phyloP scores from a whole-genome alignment of 164 flowering plant species.

The Sedum album region DNA sequence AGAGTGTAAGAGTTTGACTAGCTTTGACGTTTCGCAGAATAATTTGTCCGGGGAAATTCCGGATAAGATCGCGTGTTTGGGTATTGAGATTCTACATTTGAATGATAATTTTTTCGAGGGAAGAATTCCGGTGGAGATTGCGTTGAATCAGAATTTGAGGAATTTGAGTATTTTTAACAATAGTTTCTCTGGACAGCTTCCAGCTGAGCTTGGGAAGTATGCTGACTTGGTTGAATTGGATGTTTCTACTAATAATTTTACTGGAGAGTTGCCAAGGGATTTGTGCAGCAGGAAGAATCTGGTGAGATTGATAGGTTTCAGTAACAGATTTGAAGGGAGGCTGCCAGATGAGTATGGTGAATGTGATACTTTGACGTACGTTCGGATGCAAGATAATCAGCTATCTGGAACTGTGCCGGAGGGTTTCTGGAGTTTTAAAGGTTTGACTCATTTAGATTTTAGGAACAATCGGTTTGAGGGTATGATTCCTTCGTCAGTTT shows the following conservation, averaged over 20 bases:
- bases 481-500: constrained; percentile 28
- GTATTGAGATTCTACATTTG: constrained; percentile 35
- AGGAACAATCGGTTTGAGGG: constrained; percentile 45
- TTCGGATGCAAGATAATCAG: constrained; percentile 38
- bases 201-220: constrained; percentile 38
- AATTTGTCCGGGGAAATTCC: constrained; percentile 48
- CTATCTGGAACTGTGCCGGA: constrained; percentile 40
- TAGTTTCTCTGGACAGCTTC: constrained; percentile 49
- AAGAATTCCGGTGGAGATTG: constrained; percentile 36
- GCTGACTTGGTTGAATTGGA: constrained; percentile 40
- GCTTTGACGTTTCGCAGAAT: constrained; percentile 57
- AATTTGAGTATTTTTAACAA: constrained; percentile 55
- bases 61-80: constrained; percentile 32
- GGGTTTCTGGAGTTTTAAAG: constrained; percentile 39
- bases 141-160: constrained; percentile 24
- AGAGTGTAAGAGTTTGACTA: constrained; percentile 25
- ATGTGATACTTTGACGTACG: constrained; percentile 36
- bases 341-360: constrained; percentile 40
- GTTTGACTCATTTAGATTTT: constrained; percentile 27
- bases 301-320: constrained; percentile 22
- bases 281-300: constrained; percentile 46
- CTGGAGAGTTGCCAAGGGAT: constrained; percentile 44
- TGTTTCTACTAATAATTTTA: constrained; percentile 49
- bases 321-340: constrained; percentile 44
- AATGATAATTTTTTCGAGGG: constrained; percentile 55